Percentiles rank a stretch among this genome's conserved stretches.
These are phyloP conservation scores for Apophysomyces sp. DNA, from an alignment of 371 early-diverging fungal species.

Conservation along the genomic window DNA sequence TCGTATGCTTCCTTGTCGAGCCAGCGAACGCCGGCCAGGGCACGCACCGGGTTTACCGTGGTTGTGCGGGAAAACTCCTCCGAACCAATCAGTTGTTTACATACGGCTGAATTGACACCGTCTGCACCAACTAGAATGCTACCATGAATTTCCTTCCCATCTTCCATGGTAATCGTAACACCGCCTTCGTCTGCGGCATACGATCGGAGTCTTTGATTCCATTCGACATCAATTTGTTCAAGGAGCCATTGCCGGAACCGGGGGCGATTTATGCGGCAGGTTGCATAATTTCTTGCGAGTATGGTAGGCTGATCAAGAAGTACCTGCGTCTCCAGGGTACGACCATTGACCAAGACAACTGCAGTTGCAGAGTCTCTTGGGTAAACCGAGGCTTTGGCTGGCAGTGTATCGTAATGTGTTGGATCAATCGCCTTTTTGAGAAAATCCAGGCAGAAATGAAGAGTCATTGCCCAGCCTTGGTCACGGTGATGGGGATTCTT, in stretches of 20 bases:
- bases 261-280: constrained; percentile 23
- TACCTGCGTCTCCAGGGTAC: neutral
- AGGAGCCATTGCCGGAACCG: constrained; percentile 23
- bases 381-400: constrained; percentile 12
- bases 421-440: neutral
- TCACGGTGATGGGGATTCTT: constrained; percentile 12
- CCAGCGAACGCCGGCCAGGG: constrained; percentile 1
- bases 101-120: constrained; percentile 22
- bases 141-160: constrained; percentile 20
- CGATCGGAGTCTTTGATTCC: constrained; percentile 18
- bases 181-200: constrained; percentile 11
- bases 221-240: constrained; percentile 16
- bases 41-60: constrained; percentile 4
- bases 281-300: too few species aligned
- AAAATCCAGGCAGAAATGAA: constrained; percentile 1
- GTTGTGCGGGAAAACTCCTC: constrained; percentile 13
- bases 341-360: neutral
- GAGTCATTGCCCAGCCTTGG: constrained; percentile 19
- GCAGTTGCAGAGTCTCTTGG: constrained; percentile 4
- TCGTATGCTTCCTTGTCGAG: neutral
- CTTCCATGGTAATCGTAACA: constrained; percentile 28
- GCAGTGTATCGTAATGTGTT: neutral
- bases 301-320: neutral
- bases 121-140: constrained; percentile 25
- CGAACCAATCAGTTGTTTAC: constrained; percentile 12